Evolutionary conservation across 768 basidiomycete genomes (phyloP), one percentile per base, ranked within the genome.

Genomic region (Russula compacta): DNA sequence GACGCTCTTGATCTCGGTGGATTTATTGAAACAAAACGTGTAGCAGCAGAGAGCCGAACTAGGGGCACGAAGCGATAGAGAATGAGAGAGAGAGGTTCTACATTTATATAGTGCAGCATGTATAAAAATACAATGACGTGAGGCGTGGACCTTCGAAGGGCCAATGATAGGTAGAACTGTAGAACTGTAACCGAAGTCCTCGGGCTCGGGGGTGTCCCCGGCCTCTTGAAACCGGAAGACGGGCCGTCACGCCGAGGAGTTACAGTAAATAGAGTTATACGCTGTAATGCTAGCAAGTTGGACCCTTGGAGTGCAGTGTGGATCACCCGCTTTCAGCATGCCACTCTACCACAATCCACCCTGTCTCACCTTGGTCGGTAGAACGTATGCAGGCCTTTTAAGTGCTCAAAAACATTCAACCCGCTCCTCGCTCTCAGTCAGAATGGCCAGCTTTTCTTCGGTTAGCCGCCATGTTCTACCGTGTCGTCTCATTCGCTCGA

Each of bases 1-100:
- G 90, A 92, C 68, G 94, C 95, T 1, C 77, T 98, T 6, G 91
- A 95, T 47, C 65, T 84, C 0, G 95, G 89, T 10, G 94, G 95
- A 0, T 92, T 98, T 70, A 73, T 98, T 36, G 88, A 90, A 50
- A 36, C 44, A 21, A 65, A 58, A 21, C 36, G 40, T 9, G 19
- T 29, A 11, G 40, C 17, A 40, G 24, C 42, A 19, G 56, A 48
- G 17, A 32, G 11, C 29, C 38, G 35, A 12, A 49, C 33, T 47
- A 63, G 36, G 15, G 49, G 60, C 17, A 10, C 14, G 15, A 61
- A 61, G 35, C 32, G 33, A 42, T 61, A 55, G 35, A 35, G n/a
- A n/a, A n/a, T n/a, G n/a, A n/a, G n/a, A n/a, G n/a, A n/a, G 24
- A 32, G 39, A 42, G 14, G 14, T 39, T 39, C 14, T 15, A 11